Conservation (phyloP, 495 filamentous ascomycete genomes). For the Penicillium desertorum region DNA sequence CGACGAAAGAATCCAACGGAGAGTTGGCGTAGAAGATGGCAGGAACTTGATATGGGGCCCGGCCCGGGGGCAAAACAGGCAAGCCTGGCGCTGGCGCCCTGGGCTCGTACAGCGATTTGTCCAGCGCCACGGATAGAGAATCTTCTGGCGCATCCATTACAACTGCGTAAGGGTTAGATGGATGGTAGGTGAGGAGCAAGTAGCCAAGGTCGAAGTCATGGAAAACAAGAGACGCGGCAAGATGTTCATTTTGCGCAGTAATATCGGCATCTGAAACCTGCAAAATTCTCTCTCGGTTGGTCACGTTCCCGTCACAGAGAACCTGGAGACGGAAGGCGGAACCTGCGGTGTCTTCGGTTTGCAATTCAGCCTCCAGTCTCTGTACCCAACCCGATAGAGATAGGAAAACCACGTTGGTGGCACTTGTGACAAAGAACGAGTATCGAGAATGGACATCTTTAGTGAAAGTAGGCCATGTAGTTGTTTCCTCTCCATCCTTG, state of each 20-base stretch:
- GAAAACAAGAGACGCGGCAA: conserved; percentile 64
- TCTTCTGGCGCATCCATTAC: conserved; percentile 65
- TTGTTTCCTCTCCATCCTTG: conserved; percentile 51
- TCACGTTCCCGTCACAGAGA: conserved; percentile 61
- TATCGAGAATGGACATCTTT: conserved; percentile 70
- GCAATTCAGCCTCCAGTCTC: conserved; percentile 72
- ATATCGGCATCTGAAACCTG: conserved; percentile 47
- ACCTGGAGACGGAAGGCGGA: conserved; percentile 71
- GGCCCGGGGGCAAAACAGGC: conserved; percentile 42
- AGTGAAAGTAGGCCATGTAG: conserved; percentile 70
- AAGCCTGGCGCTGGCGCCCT: conserved; percentile 23
- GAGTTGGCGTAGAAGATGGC: conserved; percentile 60
- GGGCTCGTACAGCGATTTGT: conserved; percentile 34
- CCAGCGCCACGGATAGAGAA: conserved; percentile 29
- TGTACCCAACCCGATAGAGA: conserved; percentile 73
- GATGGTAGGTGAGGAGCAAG: conserved; percentile 69
- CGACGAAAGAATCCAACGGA: conserved; percentile 59
- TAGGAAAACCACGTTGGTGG: conserved; percentile 66
- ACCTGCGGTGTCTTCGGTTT: conserved; percentile 61
- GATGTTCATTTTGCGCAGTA: conserved; percentile 36
- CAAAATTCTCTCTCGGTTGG: conserved; percentile 59
- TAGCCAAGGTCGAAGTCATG: conserved; percentile 75
- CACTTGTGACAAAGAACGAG: conserved; percentile 74
- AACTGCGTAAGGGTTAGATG: conserved; percentile 60
- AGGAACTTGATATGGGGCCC: conserved; percentile 69